phyloP scores from a whole-genome alignment of 2,329 filamentous ascomycete species.

The Plectosphaerella cucumerina region DNA sequence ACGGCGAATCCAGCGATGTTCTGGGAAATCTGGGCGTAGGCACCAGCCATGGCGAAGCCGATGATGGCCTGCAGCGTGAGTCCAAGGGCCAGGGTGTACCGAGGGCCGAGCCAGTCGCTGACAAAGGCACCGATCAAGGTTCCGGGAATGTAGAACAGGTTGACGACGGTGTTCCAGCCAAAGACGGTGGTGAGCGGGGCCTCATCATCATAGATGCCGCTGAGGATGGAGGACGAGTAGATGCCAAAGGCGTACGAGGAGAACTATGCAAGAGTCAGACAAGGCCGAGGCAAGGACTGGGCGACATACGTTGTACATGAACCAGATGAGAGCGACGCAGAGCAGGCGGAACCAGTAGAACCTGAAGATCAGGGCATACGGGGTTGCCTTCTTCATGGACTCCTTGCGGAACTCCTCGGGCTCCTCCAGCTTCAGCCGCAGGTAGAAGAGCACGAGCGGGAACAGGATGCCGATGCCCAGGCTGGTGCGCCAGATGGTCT shows the following conservation, averaged over 20 bases:
- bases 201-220: slow-evolving; percentile 54
- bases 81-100: slow-evolving; percentile 66
- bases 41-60: slow-evolving; percentile 85
- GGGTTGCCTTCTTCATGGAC: slow-evolving; percentile 61
- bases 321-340: slow-evolving; percentile 74
- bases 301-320: slow-evolving; percentile 65
- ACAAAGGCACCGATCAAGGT: slow-evolving; percentile 72
- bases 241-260: slow-evolving; percentile 81
- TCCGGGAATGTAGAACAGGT: slow-evolving; percentile 84
- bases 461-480: slow-evolving; percentile 78
- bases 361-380: slow-evolving; percentile 49
- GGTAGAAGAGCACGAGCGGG: slow-evolving; percentile 63
- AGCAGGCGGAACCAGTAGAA: slow-evolving; percentile 74
- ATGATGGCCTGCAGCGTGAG: slow-evolving; percentile 70
- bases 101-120: slow-evolving; percentile 75
- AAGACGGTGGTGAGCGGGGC: slow-evolving; percentile 72
- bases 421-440: slow-evolving; percentile 71
- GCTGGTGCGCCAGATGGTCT: slow-evolving; percentile 76
- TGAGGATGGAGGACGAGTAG: slow-evolving; percentile 73
- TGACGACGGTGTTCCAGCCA: slow-evolving; percentile 86
- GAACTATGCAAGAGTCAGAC: slow-evolving; percentile 43
- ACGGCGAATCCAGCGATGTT: slow-evolving; percentile 75
- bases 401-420: slow-evolving; percentile 72
- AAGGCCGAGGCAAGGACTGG: background rate
- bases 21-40: slow-evolving; percentile 66